Base-by-base conservation (phyloP, 2,329 filamentous ascomycete genomes). In the Chaetomium globosum region DNA sequence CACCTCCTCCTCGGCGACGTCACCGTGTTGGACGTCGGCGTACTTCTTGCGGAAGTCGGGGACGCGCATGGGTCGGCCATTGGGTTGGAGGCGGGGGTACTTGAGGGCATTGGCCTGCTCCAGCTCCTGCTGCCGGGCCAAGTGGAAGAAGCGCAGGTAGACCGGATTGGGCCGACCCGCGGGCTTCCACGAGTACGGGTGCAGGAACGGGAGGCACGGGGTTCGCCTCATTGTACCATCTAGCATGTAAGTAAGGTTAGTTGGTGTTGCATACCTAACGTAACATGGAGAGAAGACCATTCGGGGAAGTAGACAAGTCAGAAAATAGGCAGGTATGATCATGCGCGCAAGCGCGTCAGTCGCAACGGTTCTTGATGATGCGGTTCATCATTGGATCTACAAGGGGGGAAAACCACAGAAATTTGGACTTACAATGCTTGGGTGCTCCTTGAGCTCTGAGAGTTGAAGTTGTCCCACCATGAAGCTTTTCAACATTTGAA, bases 321-420 rank as follows among this genome's bases (percentile, higher is more conserved):
- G 80, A 80, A 79, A 78, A 74, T 74, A 76, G 81, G 79, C 80
- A 78, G 33, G 82, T 83, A 75, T 80, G 80, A 83, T 85, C 82
- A 84, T 77, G 75, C 80, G 80, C 77, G 78, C 75, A 73, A 71
- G 76, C 77, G 77, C 80, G 80, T 85, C 82, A 84, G 79, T 84
- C 81, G 82, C 82, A 84, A 83, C 82, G 82, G 82, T 84, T 84
- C 82, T 84, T 36, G 39, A 43, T 36, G 31, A 56, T 56, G 36
- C 19, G 53, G 36, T 26, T 56, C 53, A 56, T 56, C 53, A 56
- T 56, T 36, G 23, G 26, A n/a, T 19, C 26, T 16, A 31, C 16
- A 31, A 31, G 8, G 28, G 26, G 13, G 2, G 3, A 3, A 33
- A 54, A 39, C 5, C 3, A 10, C 5, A n/a, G 19, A 6, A 8